Base-by-base conservation (phyloP, 768 basidiomycete genomes). In the Nidularia sp. region DNA sequence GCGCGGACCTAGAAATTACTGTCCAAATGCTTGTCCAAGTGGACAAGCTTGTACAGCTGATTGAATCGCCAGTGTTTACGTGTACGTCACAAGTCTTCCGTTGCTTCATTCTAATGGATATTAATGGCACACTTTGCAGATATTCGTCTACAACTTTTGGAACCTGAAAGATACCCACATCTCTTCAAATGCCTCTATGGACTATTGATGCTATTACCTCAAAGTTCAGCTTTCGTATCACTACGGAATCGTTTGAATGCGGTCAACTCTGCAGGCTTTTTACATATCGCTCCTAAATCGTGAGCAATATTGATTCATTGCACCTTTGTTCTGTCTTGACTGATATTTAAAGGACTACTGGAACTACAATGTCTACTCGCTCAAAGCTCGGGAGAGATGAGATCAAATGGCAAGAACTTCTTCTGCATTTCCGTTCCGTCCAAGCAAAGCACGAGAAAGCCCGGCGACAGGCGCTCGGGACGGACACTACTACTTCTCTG, bases 101-200 rank as follows among this genome's bases (percentile, higher is more conserved):
- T 67, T 33, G 12, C 25, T 41, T 43, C 41, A 29, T 41, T 18
- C 15, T 41, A 6, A 15, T n/a, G 18, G 49, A 32, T 32, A 2
- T 52, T 44, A 22, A 46, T n/a, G 7, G 58, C 44, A 34, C 46
- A 46, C 35, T 34, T 32, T 31, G 3, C 55, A 92, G 89, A 89
- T 68, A 75, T 89, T 9, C 92, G 97, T 10, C 74, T 99, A 2
- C 97, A 99, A 68, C 81, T 99, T 3, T 79, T 99, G 35, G 97
- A 99, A 62, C 97, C 97, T 5, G 97, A 99, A 55, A 84, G 86
- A 84, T 88, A 98, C 64, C 96, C 96, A 0, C 90, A 92, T 70
- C 77, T 99, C 29, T 96, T 94, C 81, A 99, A 99, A 64, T 98
- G 95, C 62, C 77, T 99, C 3, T 99, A 99, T 64, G 97, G 97